Base-by-base conservation (phyloP, 129 eudicot genomes). In the Pulicaria dysenterica region DNA sequence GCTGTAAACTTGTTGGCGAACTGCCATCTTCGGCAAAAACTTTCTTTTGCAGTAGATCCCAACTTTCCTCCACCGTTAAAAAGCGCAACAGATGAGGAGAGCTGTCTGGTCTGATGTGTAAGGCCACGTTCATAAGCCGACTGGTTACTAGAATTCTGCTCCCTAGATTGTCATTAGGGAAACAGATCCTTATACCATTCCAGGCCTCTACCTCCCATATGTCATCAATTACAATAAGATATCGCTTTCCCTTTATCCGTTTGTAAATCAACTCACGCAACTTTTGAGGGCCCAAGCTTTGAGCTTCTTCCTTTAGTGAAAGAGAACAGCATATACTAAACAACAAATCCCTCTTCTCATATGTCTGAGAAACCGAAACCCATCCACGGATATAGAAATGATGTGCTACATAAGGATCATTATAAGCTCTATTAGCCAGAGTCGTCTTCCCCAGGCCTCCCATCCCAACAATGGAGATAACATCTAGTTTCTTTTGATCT, bases 361-460 rank as follows among this genome's bases (percentile, higher is more conserved):
- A 81, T 10, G 12, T 58, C 15, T 82, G 80, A 24, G 78, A 82
- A 54, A 46, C 76, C 7, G 38, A 8, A 47, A 60, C 55, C 83
- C 86, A 82, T n/a, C 67, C 80, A 46, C 74, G 71, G 19, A 38
- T 40, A 37, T 67, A 51, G 38, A 82, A 82, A 42, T 77, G 75
- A 70, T 64, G 14, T 4, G 12, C 46, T 1, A 62, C 51, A 49
- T 37, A 34, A 10, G 73, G 69, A 73, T 74, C 77, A 69, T 55
- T 5, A 14, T 73, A 83, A 6, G 64, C 40, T 31, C 44, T 68
- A 34, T 31, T 74, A 0, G 87, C 83, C 34, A 80, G 47, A 15
- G 85, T 84, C 5, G 88, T 80, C 77, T 84, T 84, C 34, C 88
- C 88, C 11, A 76, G 44, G 39, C 88, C 88, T 8, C 80, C 78